These are phyloP conservation scores for Fusarium sp. DNA, from an alignment of 2,329 filamentous ascomycete genomes.

Conservation along the genomic window DNA sequence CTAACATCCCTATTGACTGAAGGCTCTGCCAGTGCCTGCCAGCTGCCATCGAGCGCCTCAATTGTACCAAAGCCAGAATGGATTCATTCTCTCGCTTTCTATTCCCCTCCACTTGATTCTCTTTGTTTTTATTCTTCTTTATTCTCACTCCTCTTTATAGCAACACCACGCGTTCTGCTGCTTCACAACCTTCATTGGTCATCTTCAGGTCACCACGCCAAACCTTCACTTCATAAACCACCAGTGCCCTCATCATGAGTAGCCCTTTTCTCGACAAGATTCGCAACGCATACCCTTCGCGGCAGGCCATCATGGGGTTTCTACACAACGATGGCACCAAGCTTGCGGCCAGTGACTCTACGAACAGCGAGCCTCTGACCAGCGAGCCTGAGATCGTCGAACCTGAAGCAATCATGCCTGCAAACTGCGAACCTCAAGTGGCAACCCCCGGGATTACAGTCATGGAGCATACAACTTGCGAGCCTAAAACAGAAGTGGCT, in stretches of 20 bases:
- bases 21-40: not conserved
- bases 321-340: not conserved
- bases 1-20: not conserved
- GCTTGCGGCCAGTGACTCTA: not conserved
- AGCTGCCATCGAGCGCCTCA: constrained; percentile 2
- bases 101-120: not conserved
- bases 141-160: not conserved
- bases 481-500: no score
- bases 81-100: not conserved
- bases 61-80: not conserved
- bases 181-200: no score
- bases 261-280: not conserved
- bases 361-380: not conserved
- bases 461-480: no score
- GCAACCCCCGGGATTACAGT: no score
- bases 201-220: not conserved
- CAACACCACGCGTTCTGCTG: not conserved
- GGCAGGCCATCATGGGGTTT: not conserved
- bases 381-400: not conserved
- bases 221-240: not conserved
- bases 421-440: no score
- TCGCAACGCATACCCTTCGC: not conserved
- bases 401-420: no score
- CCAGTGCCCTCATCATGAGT: not conserved
- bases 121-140: no score